Base-by-base conservation (phyloP, 2,329 filamentous ascomycete genomes). In the Gaeumannomyces tritici region DNA sequence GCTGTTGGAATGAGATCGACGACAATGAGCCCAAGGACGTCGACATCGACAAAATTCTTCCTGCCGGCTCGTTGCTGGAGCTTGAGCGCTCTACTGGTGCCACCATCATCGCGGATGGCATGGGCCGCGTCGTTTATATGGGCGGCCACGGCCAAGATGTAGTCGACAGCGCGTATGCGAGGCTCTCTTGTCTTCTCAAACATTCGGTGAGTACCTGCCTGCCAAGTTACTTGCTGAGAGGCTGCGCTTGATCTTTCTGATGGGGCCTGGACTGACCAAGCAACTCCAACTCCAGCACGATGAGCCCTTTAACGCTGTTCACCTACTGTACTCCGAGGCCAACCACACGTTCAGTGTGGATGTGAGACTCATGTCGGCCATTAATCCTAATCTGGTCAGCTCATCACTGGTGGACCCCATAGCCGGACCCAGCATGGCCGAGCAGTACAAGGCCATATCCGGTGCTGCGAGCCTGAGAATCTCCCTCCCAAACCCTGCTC, bases 361-460 rank as follows among this genome's bases (percentile, higher is more conserved):
- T 29, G 64, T 66, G 6, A 70, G 71, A 5, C 69, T 67, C 62
- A 66, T 70, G 62, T 65, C 67, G 15, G 69, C 70, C 59, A 69
- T 73, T 61, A 68, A 72, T 42, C 68, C 67, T 1, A 61, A 42
- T 51, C 66, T 74, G 35, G 63, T 68, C 3, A 66, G 64, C 0
- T 70, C 70, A 15, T 70, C 70, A 26, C 66, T 74, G 18, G 61
- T 73, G 15, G 71, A 74, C 59, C 67, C 67, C 1, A 54, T n/a
- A 12, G 42, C 7, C 42, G 42, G 42, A n/a, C 47, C 62, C 26
- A 64, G 51, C 29, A 63, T 69, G 51, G 59, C 61, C 0, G 63
- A 62, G 1, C 42, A 54, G 1, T 71, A 71, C 57, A 29, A 61
- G 15, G 55, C 47, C 6, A 47, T 72, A 18, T 69, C 70, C 56